Evolutionary conservation across 768 basidiomycete species (phyloP), one percentile per base, ranked within the genome.

Genomic region (Coprinopsis cinerea): DNA sequence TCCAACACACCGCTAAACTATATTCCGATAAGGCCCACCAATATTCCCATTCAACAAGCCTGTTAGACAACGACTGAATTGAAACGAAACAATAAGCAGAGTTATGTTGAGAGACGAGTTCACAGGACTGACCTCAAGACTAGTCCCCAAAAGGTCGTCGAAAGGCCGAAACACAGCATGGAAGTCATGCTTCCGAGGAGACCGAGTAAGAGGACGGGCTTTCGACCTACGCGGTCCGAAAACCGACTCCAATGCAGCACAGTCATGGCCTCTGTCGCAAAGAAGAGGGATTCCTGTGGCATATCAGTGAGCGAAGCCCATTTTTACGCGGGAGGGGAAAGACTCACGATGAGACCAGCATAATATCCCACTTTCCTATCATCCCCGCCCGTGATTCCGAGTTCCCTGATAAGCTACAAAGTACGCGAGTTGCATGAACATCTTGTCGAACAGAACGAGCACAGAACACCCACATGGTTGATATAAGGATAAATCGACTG

Each of bases 11-110:
- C n/a, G 44, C 32, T 7, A 13, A 6, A 10, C 5, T 4, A 6
- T 17, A 45, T 27, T 17, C 20, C 10, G 42, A 11, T 52, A n/a
- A n/a, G 42, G 54, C 61, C 30, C 24, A 70, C 75, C 79, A 6
- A 78, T 69, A 55, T 81, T 81, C 28, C 80, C 81, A 50, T 82
- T 81, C 23, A 83, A 57, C 30, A 78, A 60, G 5, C 81, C 81
- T 28, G 76, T 76, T 15, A 84, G 61, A 53, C 81, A 83, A 26
- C 63, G 64, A 41, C 63, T 67, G 34, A 15, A 22, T 17, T n/a
- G 25, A 20, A 27, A 42, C 14, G 17, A 47, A 24, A 14, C 15
- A 7, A 35, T 20, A 24, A 24, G 14, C 17, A 18, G n/a, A n/a
- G n/a, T n/a, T n/a, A n/a, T n/a, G n/a, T n/a, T n/a, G n/a, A n/a